Conservation (phyloP, 2,329 filamentous ascomycete genomes). For the Xylaria sp. region DNA sequence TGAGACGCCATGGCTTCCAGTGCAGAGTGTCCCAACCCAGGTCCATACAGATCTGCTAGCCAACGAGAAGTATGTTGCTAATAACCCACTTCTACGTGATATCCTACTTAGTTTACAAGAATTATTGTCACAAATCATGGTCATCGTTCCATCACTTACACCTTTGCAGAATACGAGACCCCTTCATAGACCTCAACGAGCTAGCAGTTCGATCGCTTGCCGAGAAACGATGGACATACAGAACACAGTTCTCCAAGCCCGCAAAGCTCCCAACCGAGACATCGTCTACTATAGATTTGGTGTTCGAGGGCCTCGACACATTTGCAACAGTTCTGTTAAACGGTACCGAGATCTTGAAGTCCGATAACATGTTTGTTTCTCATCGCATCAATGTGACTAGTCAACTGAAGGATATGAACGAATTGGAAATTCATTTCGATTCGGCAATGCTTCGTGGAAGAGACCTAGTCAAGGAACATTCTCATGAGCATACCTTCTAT, state of each 20-base stretch:
- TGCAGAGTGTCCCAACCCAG: constrained; percentile 51
- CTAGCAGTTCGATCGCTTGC: constrained; percentile 69
- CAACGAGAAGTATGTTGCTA: constrained; percentile 49
- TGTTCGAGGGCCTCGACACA: constrained; percentile 73
- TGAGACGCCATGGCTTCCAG: constrained; percentile 50
- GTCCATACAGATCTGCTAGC: constrained; percentile 54
- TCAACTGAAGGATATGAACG: constrained; percentile 55
- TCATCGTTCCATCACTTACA: constrained; percentile 19
- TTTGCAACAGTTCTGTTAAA: constrained; percentile 70
- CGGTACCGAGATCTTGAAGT: constrained; percentile 61
- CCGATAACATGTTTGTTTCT: constrained; percentile 73
- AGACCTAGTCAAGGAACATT: constrained; percentile 62
- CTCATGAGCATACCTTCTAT: constrained; percentile 65
- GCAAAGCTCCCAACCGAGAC: constrained; percentile 12
- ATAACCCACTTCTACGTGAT: neutral
- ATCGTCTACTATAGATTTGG: constrained; percentile 57
- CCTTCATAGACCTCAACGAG: constrained; percentile 71
- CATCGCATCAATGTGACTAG: constrained; percentile 65
- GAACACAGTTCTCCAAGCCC: constrained; percentile 51
- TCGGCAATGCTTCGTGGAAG: constrained; percentile 64
- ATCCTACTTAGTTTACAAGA: neutral
- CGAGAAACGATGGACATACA: constrained; percentile 71
- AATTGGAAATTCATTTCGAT: constrained; percentile 67
- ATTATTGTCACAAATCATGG: neutral
- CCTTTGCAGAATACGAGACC: constrained; percentile 60